Evolutionary conservation across 352 stramenopile species (phyloP), one percentile per base, ranked within the genome.

Genomic region (Elongisporangium prolatum): DNA sequence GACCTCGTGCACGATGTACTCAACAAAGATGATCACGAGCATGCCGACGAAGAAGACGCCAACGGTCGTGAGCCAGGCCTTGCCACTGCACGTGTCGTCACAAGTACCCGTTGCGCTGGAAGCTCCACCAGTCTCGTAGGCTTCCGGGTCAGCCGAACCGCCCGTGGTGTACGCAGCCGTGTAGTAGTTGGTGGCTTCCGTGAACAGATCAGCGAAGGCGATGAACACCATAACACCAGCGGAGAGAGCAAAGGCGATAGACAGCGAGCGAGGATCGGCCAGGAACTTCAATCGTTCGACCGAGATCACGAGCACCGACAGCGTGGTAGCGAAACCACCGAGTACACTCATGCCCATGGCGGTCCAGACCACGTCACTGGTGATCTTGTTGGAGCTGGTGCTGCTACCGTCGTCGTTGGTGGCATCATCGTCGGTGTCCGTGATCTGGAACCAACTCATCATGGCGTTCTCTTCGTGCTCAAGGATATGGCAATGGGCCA

Each of bases 141-240:
- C 79, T 52, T 89, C 79, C 1, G 76, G 71, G 40, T 89, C 76
- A 3, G 69, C 71, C 1, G 66, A 69, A 17, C 74, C 79, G 18
- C 71, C 65, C 1, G 75, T 76, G 13, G 70, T 76, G 50, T 72
- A 87, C 7, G 69, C 62, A 4, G 74, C 71, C 21, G 66, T 69
- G 73, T 74, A 89, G 59, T 71, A 84, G 10, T 72, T 77, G 16
- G 87, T 56, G 0, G 72, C 48, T 37, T 89, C 76, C 0, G 67
- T 59, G 47, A 77, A 84, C 24, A 89, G 54, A 64, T 89, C 76
- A 17, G 78, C 72, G 4, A 89, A 61, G 49, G 65, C 74, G 54
- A 89, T 89, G 56, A 89, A 89, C 18, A 85, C 44, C 79, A 89
- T 89, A 40, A 89, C 79, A 63, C 79, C 75, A n/a, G 79, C 72